Evolutionary conservation across 345 rosid species (phyloP).

Genomic region (Lepidium didymum): DNA sequence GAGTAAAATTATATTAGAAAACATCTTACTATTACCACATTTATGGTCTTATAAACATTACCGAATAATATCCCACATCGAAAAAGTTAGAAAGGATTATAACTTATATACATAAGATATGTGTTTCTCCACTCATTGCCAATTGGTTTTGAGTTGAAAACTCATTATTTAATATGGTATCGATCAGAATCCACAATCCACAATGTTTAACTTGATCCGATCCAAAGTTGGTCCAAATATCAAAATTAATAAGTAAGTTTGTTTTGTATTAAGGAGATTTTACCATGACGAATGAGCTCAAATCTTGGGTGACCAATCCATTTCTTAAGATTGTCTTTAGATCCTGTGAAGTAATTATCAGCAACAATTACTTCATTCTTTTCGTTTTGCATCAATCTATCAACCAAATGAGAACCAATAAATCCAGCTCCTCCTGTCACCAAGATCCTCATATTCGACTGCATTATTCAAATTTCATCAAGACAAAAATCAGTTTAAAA

Average conservation of each 20-base stretch:
- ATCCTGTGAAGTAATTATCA: conserved; percentile 91
- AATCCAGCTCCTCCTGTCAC: conserved; percentile 96
- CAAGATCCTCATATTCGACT: conserved; percentile 94
- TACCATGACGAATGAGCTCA: conserved; percentile 94
- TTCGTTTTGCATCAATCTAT: conserved; percentile 82
- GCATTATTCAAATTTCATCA: conserved; percentile 10
- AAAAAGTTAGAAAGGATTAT: no score
- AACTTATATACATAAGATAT: no score
- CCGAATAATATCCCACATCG: no score
- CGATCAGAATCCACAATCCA: no score
- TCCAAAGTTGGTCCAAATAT: no score
- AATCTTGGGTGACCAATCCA: conserved; percentile 97
- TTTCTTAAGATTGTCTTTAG: conserved; percentile 75
- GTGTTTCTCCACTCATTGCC: no score
- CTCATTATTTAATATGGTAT: no score
- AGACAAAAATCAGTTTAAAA: neutral
- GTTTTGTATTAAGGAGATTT: conserved; percentile 2
- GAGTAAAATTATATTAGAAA: neutral
- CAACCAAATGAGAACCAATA: conserved; percentile 90
- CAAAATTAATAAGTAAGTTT: neutral
- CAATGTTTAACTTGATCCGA: no score
- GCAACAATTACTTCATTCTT: conserved; percentile 86
- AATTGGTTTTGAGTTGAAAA: no score
- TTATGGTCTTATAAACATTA: no score
- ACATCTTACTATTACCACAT: no score